Conservation (phyloP, 192 early-diverging fungal genomes). For the Coemansia sp. region DNA sequence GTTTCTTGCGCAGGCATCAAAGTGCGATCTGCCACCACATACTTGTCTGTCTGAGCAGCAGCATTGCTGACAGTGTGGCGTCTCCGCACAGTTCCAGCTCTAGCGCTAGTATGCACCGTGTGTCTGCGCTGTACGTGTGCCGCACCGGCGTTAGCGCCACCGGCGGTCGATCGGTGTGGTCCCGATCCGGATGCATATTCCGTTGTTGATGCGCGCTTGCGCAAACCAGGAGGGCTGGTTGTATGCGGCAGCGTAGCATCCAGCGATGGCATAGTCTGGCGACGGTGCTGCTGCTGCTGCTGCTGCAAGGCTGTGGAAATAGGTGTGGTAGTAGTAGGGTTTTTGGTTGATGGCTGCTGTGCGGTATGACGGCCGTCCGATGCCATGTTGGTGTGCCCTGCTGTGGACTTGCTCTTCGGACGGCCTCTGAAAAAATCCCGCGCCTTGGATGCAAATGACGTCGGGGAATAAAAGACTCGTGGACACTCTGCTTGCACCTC, state of each 20-base stretch:
- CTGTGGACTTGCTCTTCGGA: slow-evolving; percentile 13
- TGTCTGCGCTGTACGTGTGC: neutral
- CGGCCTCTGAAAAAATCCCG: slow-evolving; percentile 23
- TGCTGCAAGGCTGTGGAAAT: neutral
- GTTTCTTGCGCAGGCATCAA: neutral
- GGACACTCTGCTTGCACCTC: slow-evolving; percentile 10
- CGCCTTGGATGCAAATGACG: slow-evolving; percentile 3
- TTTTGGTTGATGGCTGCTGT: slow-evolving; percentile 2
- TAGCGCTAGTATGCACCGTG: slow-evolving; percentile 1
- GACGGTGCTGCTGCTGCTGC: neutral
- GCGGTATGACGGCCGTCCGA: slow-evolving; percentile 13
- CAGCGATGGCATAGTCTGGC: slow-evolving; percentile 8
- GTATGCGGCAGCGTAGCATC: slow-evolving; percentile 18
- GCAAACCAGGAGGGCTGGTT: neutral
- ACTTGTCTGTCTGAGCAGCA: neutral
- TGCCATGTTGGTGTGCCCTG: slow-evolving; percentile 1
- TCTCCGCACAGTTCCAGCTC: neutral
- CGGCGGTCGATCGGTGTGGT: neutral
- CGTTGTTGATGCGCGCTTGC: neutral
- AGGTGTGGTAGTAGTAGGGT: neutral
- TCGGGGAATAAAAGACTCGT: neutral
- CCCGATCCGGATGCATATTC: neutral
- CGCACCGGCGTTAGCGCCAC: neutral
- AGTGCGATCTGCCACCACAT: neutral
- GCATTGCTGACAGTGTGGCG: neutral